These are phyloP conservation scores for Botryotinia calthae DNA, from an alignment of 2,329 filamentous ascomycete genomes.

Conservation along the genomic window DNA sequence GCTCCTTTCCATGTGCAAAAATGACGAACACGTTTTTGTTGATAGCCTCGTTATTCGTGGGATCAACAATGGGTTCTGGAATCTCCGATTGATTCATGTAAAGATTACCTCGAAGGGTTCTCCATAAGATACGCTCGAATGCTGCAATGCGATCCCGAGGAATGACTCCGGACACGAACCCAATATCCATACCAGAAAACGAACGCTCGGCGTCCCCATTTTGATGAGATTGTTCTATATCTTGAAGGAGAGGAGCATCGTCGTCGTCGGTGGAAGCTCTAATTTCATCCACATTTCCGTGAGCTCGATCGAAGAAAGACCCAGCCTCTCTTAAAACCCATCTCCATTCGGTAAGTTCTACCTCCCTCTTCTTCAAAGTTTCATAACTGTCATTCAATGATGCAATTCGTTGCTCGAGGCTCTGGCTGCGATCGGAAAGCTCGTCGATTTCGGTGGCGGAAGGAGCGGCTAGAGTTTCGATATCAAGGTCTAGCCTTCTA, in stretches of 20 bases:
- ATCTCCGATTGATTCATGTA: conserved; percentile 99
- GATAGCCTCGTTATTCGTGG: conserved; percentile 84
- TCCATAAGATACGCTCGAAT: conserved; percentile 97
- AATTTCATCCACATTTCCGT: conserved; percentile 96
- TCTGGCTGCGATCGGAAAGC: conserved; percentile 86
- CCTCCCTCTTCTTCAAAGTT: conserved; percentile 94
- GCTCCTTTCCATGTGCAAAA: conserved; percentile 97
- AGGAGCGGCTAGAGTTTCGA: conserved; percentile 79
- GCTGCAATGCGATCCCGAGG: conserved; percentile 87
- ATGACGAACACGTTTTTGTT: conserved; percentile 99
- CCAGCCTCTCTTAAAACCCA: conserved; percentile 96
- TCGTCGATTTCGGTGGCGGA: conserved; percentile 96
- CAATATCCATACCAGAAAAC: conserved; percentile 98
- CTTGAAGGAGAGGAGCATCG: conserved; percentile 87
- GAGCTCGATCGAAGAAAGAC: conserved; percentile 94
- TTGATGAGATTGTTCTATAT: conserved; percentile 80
- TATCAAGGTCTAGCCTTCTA: conserved; percentile 87
- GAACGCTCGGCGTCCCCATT: conserved; percentile 66
- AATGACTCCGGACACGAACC: conserved; percentile 96
- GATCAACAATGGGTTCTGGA: conserved; percentile 86
- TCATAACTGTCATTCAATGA: conserved; percentile 98
- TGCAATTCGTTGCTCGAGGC: conserved; percentile 84
- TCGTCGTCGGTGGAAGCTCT: conserved; percentile 80
- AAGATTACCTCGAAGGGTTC: conserved; percentile 92
- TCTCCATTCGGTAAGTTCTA: conserved; percentile 96